Evolutionary conservation across 1,284 basidiomycete species (phyloP).

Genomic region (Bondarzewia mesenterica): DNA sequence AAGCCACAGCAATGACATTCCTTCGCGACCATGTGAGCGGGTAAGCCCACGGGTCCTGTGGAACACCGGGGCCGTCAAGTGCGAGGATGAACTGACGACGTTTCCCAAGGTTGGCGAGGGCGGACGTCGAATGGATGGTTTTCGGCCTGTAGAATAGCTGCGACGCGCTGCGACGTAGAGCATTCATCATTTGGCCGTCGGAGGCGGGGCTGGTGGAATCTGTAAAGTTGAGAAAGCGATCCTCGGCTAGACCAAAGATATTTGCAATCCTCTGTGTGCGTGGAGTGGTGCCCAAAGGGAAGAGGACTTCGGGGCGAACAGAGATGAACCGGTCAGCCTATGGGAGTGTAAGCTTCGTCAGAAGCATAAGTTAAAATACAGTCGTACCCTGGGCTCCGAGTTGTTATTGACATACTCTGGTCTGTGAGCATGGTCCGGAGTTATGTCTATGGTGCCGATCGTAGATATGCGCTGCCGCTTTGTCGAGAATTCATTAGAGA

Average conservation of each 20-base stretch:
- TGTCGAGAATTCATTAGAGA: slow-evolving; percentile 26
- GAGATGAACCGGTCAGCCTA: slow-evolving; percentile 42
- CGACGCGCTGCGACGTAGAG: slow-evolving; percentile 29
- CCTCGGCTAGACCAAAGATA: slow-evolving; percentile 36
- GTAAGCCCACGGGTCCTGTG: slow-evolving; percentile 35
- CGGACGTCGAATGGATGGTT: slow-evolving; percentile 28
- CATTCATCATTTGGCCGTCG: slow-evolving; percentile 23
- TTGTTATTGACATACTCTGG: not conserved
- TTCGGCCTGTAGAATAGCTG: slow-evolving; percentile 29
- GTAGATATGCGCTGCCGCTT: slow-evolving; percentile 23
- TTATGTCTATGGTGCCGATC: slow-evolving; percentile 15
- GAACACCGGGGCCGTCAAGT: slow-evolving; percentile 41
- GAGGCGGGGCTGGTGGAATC: slow-evolving; percentile 21
- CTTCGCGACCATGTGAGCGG: slow-evolving; percentile 37
- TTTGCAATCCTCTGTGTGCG: slow-evolving; percentile 41
- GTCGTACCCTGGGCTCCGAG: slow-evolving; percentile 3
- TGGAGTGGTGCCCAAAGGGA: slow-evolving; percentile 37
- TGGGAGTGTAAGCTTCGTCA: not conserved
- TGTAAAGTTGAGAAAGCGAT: slow-evolving; percentile 32
- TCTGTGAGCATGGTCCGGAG: not conserved
- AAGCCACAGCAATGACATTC: slow-evolving; percentile 41
- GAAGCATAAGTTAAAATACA: not conserved
- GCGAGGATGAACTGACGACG: slow-evolving; percentile 40
- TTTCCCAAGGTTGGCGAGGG: slow-evolving; percentile 32
- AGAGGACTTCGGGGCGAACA: slow-evolving; percentile 25